These are phyloP conservation scores for Ulota crispa DNA, from an alignment of 225 moss, liverwort and hornwort species.

Conservation along the genomic window DNA sequence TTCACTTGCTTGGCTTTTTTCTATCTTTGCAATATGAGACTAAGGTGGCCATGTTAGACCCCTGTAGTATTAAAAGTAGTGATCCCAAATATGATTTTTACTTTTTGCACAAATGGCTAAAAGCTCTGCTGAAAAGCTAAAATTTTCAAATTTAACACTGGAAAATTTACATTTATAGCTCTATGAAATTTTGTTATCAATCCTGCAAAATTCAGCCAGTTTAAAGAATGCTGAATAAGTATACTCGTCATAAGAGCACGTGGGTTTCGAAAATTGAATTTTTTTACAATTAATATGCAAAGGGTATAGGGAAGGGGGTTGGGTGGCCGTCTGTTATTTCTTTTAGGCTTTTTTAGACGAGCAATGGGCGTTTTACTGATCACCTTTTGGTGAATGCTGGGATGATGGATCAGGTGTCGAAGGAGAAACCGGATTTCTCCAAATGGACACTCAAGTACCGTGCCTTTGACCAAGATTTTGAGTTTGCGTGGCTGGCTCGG, in stretches of 20 bases:
- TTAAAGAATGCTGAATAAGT: too few species aligned
- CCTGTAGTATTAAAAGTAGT: not conserved
- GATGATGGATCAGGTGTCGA: conserved; percentile 42
- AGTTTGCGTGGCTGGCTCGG: conserved; percentile 51
- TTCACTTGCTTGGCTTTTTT: not conserved
- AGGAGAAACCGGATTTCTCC: conserved; percentile 52
- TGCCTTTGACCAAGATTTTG: conserved; percentile 45
- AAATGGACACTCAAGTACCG: conserved; percentile 53
- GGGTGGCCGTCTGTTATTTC: not conserved
- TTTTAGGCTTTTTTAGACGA: not conserved
- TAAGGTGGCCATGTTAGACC: not conserved
- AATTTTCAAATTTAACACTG: too few species aligned
- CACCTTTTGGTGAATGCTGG: not conserved
- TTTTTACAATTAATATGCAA: not conserved
- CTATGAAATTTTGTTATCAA: too few species aligned
- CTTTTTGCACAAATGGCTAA: too few species aligned
- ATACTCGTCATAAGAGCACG: not conserved
- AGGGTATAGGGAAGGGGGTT: not conserved
- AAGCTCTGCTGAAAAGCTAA: too few species aligned
- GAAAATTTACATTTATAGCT: too few species aligned
- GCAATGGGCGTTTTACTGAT: not conserved
- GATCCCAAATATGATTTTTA: too few species aligned
- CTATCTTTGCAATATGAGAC: not conserved
- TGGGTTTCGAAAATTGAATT: not conserved
- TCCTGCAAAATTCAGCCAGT: too few species aligned